Conservation (phyloP, 2,329 filamentous ascomycete genomes). For the Sporothrix inflata region DNA sequence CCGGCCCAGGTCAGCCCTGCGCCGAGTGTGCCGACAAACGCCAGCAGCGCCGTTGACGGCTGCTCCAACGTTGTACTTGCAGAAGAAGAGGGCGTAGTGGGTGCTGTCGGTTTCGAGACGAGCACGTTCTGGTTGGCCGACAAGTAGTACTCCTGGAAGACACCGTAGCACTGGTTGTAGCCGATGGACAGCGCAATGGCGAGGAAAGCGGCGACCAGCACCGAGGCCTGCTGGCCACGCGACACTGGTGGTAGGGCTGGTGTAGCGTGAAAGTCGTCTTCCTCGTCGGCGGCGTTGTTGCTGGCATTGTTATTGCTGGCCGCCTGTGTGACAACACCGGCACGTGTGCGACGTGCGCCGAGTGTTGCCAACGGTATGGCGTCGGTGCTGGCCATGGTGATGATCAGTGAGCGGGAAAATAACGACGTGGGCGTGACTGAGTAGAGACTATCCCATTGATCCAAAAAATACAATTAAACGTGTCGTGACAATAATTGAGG, state of each 20-base stretch:
- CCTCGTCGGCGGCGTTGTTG: background rate
- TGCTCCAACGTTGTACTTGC: conserved; percentile 15
- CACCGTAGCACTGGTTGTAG: conserved; percentile 54
- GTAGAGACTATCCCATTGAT: background rate
- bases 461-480: background rate
- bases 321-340: conserved; percentile 16
- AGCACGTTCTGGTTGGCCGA: conserved; percentile 48
- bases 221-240: conserved; percentile 47
- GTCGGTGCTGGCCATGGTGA: conserved; percentile 18
- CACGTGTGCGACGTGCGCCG: conserved; percentile 25
- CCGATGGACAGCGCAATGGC: conserved; percentile 53
- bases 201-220: conserved; percentile 49
- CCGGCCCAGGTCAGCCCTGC: conserved; percentile 55
- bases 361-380: conserved; percentile 2
- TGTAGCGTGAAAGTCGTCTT: conserved; percentile 28
- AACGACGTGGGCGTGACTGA: background rate
- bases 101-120: conserved; percentile 34
- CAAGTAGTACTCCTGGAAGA: conserved; percentile 55
- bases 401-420: no score
- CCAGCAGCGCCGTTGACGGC: conserved; percentile 48
- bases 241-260: conserved; percentile 42
- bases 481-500: background rate
- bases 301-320: background rate
- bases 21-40: conserved; percentile 54
- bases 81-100: background rate